Percentiles rank a stretch among this genome's conserved stretches.
phyloP scores from a whole-genome alignment of 106 monocot species.

The Platanthera zijinensis region DNA sequence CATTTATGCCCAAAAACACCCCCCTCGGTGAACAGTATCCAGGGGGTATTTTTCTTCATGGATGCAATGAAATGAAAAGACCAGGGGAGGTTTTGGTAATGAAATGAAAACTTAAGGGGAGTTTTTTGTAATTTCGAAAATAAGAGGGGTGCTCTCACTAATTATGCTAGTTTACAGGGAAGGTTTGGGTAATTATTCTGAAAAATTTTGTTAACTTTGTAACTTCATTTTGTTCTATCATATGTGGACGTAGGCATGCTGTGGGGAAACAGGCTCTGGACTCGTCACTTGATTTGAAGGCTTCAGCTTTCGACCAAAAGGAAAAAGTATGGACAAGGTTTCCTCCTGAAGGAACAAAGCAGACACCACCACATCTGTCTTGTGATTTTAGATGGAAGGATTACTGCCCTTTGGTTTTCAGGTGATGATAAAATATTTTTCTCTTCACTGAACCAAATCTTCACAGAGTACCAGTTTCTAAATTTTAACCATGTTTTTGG shows the following conservation, averaged over 20 bases:
- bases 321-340: conserved; percentile 90
- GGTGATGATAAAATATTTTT: conserved; percentile 22
- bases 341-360: conserved; percentile 76
- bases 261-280: conserved; percentile 49
- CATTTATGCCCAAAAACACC: no score
- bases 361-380: conserved; percentile 81
- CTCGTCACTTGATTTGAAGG: conserved; percentile 53
- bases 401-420: conserved; percentile 86
- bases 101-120: no score
- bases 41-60: no score
- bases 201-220: no score
- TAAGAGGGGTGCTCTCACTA: no score
- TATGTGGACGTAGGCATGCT: conserved; percentile 44
- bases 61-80: no score
- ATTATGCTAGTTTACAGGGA: no score
- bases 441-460: neutral
- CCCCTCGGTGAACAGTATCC: no score
- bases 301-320: conserved; percentile 74
- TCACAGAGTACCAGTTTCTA: neutral
- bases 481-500: neutral
- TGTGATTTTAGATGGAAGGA: conserved; percentile 94
- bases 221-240: neutral
- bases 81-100: no score
- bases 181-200: no score
- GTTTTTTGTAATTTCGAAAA: no score